Evolutionary conservation across 1,139 yeast genomes (phyloP).

Genomic region (Saccharomycopsis crataegensis): DNA sequence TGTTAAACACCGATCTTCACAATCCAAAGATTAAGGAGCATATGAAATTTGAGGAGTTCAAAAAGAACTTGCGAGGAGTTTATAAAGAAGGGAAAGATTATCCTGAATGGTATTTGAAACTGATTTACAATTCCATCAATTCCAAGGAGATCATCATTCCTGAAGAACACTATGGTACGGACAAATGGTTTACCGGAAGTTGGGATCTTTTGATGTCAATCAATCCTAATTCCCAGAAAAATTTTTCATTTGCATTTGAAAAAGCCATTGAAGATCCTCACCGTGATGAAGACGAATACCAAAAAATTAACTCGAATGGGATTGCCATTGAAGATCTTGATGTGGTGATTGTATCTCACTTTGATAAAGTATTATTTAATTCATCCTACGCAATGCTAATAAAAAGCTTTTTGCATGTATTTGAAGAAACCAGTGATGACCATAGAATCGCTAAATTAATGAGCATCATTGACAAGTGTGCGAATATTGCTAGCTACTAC

Average conservation of each 20-base stretch:
- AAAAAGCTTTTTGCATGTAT: constrained; percentile 65
- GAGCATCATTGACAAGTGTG: constrained; percentile 79
- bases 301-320: constrained; percentile 25
- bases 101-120: constrained; percentile 78
- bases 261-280: constrained; percentile 10
- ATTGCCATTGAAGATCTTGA: constrained; percentile 25
- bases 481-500: constrained; percentile 65
- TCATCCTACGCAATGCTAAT: constrained; percentile 55
- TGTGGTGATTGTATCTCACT: constrained; percentile 32
- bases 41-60: constrained; percentile 82
- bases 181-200: constrained; percentile 85
- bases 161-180: constrained; percentile 83
- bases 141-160: constrained; percentile 95
- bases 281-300: constrained; percentile 2
- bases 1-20: constrained; percentile 73
- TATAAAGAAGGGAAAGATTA: constrained; percentile 65
- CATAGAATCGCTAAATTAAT: constrained; percentile 81
- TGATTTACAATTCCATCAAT: constrained; percentile 71
- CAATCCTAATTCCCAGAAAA: constrained; percentile 23
- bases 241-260: constrained; percentile 13
- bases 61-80: constrained; percentile 72
- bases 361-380: constrained; percentile 66
- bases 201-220: constrained; percentile 76
- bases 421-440: constrained; percentile 85
- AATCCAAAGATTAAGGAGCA: constrained; percentile 76